Evolutionary conservation across 176 grass and related monocot species (phyloP), one percentile per base, ranked within the genome.

Genomic region (Eremochloa ophiuroides): DNA sequence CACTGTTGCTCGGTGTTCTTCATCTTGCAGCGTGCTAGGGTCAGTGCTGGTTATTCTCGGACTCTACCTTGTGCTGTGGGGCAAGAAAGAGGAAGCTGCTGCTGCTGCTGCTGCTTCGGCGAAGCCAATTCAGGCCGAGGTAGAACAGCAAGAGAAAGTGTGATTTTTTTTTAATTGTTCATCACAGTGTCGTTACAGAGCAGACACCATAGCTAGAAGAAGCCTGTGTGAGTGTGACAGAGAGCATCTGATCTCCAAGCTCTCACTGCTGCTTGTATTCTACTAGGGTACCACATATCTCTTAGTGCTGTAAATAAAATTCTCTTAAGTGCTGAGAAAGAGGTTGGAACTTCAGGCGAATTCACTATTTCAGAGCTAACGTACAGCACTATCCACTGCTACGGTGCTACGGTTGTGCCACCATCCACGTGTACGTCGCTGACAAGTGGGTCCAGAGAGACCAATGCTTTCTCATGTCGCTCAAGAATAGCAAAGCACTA

Each of bases 41-140:
- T 99, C 91, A 22, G 65, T 71, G 20, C 76, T 99, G 68, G 85
- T 95, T 64, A 86, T 98, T 50, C 10, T 76, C 33, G 96, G 92
- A 8, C 90, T 93, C 60, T 98, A 95, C 81, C 87, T 91, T 39
- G 90, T 98, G 31, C 82, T 98, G 1, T 98, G 93, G 96, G 93
- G 96, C 51, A 98, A 98, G 83, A 93, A 69, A 74, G 65, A 85
- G 59, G 95, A 98, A 73, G 75, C 79, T 25, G 37, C 42, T 34
- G 35, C 2, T 4, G 76, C 86, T 23, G 38, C 12, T 4, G 59
- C 73, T 58, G 55, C 22, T 15, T 25, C 37, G 2, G 39, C 39
- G 3, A 90, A 90, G 46, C 66, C 43, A n/a, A 77, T 27, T 20
- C 80, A 73, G 38, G 14, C 58, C 4, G 62, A 75, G 11, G 11